Percentiles rank a stretch among this genome's conserved stretches.
Evolutionary conservation across 352 stramenopile genomes (phyloP).

Genomic region (Vaucheria bursata): DNA sequence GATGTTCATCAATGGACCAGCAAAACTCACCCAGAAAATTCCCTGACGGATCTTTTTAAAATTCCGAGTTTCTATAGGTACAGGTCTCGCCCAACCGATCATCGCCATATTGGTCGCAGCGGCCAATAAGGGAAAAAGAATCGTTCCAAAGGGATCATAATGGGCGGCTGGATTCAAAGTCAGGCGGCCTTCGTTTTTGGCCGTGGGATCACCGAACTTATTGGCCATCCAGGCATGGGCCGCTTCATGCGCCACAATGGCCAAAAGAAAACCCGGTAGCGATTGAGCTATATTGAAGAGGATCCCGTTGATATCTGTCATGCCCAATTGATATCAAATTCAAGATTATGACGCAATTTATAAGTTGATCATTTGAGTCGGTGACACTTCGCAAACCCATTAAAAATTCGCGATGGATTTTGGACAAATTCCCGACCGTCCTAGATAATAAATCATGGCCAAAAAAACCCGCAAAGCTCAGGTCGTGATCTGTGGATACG

Average conservation of each 20-base stretch:
- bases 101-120: not conserved
- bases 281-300: not conserved
- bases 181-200: not conserved
- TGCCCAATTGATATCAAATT: not conserved
- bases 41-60: not conserved
- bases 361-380: not conserved
- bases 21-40: conserved; percentile 2
- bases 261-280: not conserved
- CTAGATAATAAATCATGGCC: too few species aligned
- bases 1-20: not conserved
- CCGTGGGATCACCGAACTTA: not conserved
- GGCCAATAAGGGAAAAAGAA: not conserved
- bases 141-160: not conserved
- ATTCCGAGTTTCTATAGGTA: not conserved
- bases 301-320: not conserved
- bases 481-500: not conserved
- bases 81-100: not conserved
- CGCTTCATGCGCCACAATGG: not conserved
- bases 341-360: not conserved
- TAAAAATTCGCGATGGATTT: too few species aligned
- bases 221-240: not conserved
- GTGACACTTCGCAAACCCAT: not conserved
- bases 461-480: not conserved
- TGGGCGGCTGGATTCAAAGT: not conserved
- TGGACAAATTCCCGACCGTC: too few species aligned